phyloP scores from a whole-genome alignment of 495 filamentous ascomycete species.

The Penicillium herquei region DNA sequence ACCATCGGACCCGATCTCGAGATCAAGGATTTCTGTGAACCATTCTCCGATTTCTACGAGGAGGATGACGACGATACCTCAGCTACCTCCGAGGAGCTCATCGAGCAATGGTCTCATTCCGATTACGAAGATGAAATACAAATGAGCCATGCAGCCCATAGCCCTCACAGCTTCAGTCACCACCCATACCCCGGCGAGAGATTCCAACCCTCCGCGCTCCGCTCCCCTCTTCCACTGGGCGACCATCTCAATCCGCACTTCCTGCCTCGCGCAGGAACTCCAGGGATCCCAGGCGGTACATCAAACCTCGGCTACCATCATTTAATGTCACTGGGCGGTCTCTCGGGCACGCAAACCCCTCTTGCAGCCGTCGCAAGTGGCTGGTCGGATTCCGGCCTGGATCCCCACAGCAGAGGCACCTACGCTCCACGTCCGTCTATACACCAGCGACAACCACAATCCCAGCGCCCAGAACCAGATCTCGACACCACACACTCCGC shows the following conservation, averaged over 20 bases:
- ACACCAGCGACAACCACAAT: slow-evolving; percentile 5
- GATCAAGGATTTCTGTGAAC: slow-evolving; percentile 95
- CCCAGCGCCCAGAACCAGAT: slow-evolving; percentile 25
- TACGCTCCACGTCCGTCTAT: slow-evolving; percentile 12
- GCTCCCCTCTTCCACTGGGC: slow-evolving; percentile 40
- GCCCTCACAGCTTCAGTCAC: slow-evolving; percentile 22
- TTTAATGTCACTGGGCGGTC: slow-evolving; percentile 66
- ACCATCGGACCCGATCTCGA: slow-evolving; percentile 77
- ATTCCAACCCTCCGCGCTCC: slow-evolving; percentile 35
- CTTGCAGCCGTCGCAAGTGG: slow-evolving; percentile 68
- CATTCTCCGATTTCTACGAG: slow-evolving; percentile 94
- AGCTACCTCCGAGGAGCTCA: slow-evolving; percentile 42
- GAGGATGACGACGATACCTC: slow-evolving; percentile 60
- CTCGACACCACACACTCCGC: slow-evolving; percentile 34
- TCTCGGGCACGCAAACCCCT: slow-evolving; percentile 84
- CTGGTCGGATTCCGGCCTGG: slow-evolving; percentile 45
- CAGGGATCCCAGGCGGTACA: slow-evolving; percentile 79
- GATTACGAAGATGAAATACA: slow-evolving; percentile 37
- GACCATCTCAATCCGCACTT: slow-evolving; percentile 63
- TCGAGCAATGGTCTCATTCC: slow-evolving; percentile 31
- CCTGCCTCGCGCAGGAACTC: slow-evolving; percentile 62
- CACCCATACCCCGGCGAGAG: slow-evolving; percentile 28
- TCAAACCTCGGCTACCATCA: slow-evolving; percentile 93
- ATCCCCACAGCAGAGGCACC: slow-evolving; percentile 11
- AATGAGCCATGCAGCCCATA: slow-evolving; percentile 22